These are phyloP conservation scores for Melaleuca alternifolia DNA, from an alignment of 345 rosid species.

Conservation along the genomic window DNA sequence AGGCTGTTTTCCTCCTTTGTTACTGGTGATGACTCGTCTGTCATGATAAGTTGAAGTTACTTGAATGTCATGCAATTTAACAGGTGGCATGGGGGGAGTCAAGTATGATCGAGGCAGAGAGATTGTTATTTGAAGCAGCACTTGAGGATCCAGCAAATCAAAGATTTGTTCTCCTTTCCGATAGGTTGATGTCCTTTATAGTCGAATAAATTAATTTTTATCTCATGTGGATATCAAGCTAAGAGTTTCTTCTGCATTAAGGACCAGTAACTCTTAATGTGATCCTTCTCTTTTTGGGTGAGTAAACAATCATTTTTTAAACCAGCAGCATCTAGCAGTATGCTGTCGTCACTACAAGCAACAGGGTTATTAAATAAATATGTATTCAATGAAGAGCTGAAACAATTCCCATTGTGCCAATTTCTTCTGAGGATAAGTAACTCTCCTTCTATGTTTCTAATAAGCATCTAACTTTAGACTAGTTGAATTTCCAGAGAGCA, in stretches of 20 bases:
- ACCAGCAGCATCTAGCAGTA: neutral
- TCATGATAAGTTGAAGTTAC: neutral
- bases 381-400: neutral
- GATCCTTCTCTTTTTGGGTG: neutral
- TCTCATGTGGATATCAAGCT: neutral
- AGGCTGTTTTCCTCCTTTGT: neutral
- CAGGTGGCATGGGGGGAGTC: slow-evolving; percentile 91
- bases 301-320: neutral
- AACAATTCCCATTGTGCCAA: neutral
- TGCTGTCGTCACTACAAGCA: neutral
- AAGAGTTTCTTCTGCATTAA: neutral
- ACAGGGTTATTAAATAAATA: neutral
- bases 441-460: neutral
- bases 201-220: neutral
- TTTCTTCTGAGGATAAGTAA: neutral
- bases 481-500: neutral
- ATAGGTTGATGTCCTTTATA: slow-evolving; percentile 38
- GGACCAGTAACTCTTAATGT: neutral
- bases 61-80: neutral
- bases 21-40: neutral
- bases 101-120: slow-evolving; percentile 85
- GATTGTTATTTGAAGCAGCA: slow-evolving; percentile 63
- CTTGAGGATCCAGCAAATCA: slow-evolving; percentile 74
- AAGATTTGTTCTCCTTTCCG: slow-evolving; percentile 87
- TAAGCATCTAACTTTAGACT: neutral